phyloP scores from a whole-genome alignment of 345 rosid species.

The Hevea brasiliensis region DNA sequence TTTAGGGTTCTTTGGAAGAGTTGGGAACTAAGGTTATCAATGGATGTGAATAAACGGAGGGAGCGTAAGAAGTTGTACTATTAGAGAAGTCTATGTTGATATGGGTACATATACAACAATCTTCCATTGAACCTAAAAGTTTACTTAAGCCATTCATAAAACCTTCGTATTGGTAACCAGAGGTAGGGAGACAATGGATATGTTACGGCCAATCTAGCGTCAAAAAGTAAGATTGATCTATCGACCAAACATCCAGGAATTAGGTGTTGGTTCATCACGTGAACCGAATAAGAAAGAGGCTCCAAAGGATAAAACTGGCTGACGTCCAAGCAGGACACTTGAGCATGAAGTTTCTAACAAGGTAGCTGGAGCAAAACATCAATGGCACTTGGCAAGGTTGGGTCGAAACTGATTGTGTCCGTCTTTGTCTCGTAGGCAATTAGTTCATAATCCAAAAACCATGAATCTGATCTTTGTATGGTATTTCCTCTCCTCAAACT shows the following conservation, averaged over 20 bases:
- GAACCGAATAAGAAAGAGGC: slow-evolving; percentile 60
- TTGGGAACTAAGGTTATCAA: neutral
- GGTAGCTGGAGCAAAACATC: slow-evolving; percentile 62
- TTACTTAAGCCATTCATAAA: slow-evolving; percentile 48
- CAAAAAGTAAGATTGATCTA: slow-evolving; percentile 76
- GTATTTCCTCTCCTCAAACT: slow-evolving; percentile 7
- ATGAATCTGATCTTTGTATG: slow-evolving; percentile 21
- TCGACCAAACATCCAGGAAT: slow-evolving; percentile 36
- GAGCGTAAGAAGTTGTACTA: neutral
- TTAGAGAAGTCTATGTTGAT: slow-evolving; percentile 9
- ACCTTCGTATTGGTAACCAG: slow-evolving; percentile 70
- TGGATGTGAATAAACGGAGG: neutral
- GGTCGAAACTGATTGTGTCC: slow-evolving; percentile 24
- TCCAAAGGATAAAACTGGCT: slow-evolving; percentile 48
- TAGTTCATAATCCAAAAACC: slow-evolving; percentile 13
- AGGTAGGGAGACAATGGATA: slow-evolving; percentile 96
- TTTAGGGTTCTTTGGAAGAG: neutral
- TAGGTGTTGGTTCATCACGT: slow-evolving; percentile 56
- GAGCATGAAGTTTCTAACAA: slow-evolving; percentile 93
- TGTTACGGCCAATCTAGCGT: slow-evolving; percentile 75
- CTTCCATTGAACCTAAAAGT: too few species aligned
- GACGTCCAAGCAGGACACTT: slow-evolving; percentile 85
- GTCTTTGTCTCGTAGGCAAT: too few species aligned
- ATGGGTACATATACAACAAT: too few species aligned
- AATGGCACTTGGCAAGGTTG: slow-evolving; percentile 31